These are phyloP conservation scores for Alternaria atra DNA, from an alignment of 2,329 filamentous ascomycete genomes.

Conservation along the genomic window DNA sequence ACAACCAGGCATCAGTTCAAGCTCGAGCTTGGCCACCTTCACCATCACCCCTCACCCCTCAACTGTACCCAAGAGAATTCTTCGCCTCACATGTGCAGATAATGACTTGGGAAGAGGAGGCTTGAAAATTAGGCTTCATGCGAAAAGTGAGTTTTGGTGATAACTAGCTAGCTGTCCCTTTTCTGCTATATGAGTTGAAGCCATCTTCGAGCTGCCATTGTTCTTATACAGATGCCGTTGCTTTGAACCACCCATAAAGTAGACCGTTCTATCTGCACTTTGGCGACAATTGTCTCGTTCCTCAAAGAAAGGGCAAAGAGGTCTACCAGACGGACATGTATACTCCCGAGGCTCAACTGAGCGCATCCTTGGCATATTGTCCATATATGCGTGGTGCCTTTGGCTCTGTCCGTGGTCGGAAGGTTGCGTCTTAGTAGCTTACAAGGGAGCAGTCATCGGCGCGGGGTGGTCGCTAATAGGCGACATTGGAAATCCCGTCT, in stretches of 20 bases:
- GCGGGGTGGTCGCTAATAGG: neutral
- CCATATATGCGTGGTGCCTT: neutral
- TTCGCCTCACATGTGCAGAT: neutral
- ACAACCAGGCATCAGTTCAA: constrained; percentile 14
- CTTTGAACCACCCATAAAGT: neutral
- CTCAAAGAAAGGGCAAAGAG: neutral
- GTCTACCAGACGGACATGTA: neutral
- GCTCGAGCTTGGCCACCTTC: neutral
- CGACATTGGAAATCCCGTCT: neutral
- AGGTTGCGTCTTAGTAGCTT: neutral
- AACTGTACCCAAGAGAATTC: neutral
- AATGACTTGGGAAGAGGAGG: neutral
- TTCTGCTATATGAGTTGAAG: neutral
- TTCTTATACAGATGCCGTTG: neutral
- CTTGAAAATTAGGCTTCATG: neutral
- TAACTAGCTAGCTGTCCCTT: neutral
- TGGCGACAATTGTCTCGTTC: neutral
- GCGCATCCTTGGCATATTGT: neutral
- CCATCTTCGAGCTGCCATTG: neutral
- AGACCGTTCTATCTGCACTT: neutral
- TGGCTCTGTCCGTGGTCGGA: neutral
- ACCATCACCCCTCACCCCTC: neutral
- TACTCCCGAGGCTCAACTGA: neutral
- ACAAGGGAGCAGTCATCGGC: constrained; percentile 5
- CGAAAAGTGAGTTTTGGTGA: neutral